Conservation (phyloP, 192 early-diverging fungal genomes). For the Linnemannia zychae region DNA sequence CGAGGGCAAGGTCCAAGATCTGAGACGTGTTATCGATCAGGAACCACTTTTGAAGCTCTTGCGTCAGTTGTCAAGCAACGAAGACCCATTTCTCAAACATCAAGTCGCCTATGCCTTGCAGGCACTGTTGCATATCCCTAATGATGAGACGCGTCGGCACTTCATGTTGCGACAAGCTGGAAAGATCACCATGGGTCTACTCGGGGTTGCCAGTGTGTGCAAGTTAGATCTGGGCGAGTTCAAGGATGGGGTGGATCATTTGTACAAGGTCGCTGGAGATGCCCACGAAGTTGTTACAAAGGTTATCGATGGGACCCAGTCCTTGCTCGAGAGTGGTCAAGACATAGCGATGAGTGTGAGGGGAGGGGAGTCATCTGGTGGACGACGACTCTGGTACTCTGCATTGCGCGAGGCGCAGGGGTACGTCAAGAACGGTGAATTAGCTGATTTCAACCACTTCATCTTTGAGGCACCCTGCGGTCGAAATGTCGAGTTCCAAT, state of each 20-base stretch:
- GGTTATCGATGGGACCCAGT: background rate
- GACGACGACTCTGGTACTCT: background rate
- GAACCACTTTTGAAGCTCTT: background rate
- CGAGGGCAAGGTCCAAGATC: background rate
- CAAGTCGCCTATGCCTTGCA: background rate
- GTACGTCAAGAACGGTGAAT: background rate
- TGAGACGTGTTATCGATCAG: background rate
- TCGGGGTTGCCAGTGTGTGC: background rate
- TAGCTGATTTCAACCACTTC: background rate
- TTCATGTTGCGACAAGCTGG: background rate
- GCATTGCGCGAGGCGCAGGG: conserved; percentile 2
- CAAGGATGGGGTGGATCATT: background rate
- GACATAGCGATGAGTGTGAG: background rate
- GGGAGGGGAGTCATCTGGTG: background rate
- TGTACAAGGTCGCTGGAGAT: background rate
- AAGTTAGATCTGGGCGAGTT: background rate
- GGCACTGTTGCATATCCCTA: background rate
- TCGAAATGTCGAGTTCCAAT: background rate
- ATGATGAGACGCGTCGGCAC: background rate
- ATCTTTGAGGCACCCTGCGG: background rate
- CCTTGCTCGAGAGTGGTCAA: background rate
- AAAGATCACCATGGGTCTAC: background rate
- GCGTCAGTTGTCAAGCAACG: background rate
- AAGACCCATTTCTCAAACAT: background rate
- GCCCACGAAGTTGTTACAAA: background rate